A percentile compares a stretch with the other conserved stretches of the same genome.
phyloP scores from a whole-genome alignment of 495 filamentous ascomycete genomes.

The Xylaria longipes region DNA sequence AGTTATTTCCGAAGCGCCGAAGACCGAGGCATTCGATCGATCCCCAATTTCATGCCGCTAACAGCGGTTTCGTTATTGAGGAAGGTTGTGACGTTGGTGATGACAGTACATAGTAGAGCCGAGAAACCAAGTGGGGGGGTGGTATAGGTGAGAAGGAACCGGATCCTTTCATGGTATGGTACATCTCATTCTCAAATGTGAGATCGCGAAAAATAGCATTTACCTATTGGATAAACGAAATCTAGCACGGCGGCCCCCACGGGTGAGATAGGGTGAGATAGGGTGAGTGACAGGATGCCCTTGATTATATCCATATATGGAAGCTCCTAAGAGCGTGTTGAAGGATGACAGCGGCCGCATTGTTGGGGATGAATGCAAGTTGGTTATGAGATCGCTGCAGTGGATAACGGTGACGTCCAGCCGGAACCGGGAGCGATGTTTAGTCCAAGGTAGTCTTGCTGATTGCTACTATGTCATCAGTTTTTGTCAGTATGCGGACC shows the following conservation, averaged over 20 bases:
- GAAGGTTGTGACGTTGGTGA: not conserved
- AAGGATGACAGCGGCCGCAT: not conserved
- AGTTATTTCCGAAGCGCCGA: slow-evolving; percentile 1
- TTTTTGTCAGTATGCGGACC: not conserved
- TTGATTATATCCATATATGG: not conserved
- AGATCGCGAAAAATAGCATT: slow-evolving; percentile 10
- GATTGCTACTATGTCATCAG: not conserved
- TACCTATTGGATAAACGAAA: slow-evolving; percentile 17
- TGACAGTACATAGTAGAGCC: not conserved
- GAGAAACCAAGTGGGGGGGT: slow-evolving; percentile 1
- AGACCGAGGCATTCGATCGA: slow-evolving; percentile 3
- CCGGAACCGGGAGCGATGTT: slow-evolving; percentile 2
- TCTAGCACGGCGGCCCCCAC: not conserved
- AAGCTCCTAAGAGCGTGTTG: not conserved
- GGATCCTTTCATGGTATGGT: not conserved
- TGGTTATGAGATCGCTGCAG: slow-evolving; percentile 7
- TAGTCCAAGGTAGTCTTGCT: not conserved
- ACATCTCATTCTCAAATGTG: slow-evolving; percentile 11
- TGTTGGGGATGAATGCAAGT: slow-evolving; percentile 17
- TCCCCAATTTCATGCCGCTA: slow-evolving; percentile 5
- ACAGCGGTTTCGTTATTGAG: slow-evolving; percentile 3
- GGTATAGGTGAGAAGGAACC: not conserved
- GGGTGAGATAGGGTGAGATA: slow-evolving; percentile 12
- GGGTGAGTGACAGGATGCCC: slow-evolving; percentile 3
- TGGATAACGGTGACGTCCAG: not conserved